Conservation (phyloP, 768 basidiomycete genomes). For the Heimioporus sp. region DNA sequence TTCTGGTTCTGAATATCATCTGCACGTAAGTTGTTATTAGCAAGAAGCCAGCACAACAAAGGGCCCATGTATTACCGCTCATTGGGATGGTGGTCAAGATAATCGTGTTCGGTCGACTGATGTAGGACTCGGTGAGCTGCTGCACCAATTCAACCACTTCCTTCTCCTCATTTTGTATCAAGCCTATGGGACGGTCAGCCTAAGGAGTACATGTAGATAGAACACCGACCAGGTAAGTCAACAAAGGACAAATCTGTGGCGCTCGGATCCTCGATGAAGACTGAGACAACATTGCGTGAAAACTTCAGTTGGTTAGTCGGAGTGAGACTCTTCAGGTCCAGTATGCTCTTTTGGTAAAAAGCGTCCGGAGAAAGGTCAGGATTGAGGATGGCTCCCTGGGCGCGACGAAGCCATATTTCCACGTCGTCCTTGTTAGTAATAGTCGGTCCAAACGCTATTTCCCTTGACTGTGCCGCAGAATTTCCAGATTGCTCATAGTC, state of each 20-base stretch:
- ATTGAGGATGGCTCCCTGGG: slow-evolving; percentile 45
- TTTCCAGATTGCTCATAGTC: slow-evolving; percentile 19
- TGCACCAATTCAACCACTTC: slow-evolving; percentile 45
- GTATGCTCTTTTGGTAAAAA: slow-evolving; percentile 22
- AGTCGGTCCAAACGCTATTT: slow-evolving; percentile 27
- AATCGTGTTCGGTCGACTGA: slow-evolving; percentile 49
- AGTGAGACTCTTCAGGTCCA: slow-evolving; percentile 27
- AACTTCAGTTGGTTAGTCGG: slow-evolving; percentile 34
- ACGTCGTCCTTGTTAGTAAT: slow-evolving; percentile 32
- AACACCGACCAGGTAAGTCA: slow-evolving; percentile 48
- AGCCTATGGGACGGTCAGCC: slow-evolving; percentile 34
- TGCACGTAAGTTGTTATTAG: slow-evolving; percentile 21
- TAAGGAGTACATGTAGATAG: neutral
- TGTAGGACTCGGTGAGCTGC: slow-evolving; percentile 46
- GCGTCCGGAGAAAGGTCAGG: slow-evolving; percentile 10
- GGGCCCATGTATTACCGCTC: slow-evolving; percentile 40
- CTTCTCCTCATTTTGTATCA: slow-evolving; percentile 54
- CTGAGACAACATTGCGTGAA: slow-evolving; percentile 49
- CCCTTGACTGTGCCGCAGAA: slow-evolving; percentile 13
- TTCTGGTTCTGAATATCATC: slow-evolving; percentile 69
- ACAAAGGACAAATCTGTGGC: slow-evolving; percentile 51
- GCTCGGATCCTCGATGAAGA: slow-evolving; percentile 44
- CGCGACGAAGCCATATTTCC: slow-evolving; percentile 44
- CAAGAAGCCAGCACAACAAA: neutral
- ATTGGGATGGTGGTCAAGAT: slow-evolving; percentile 68